Percentiles rank a stretch among this genome's conserved stretches.
Conservation (phyloP, 148 eudicot genomes). For the Drosera capensis region DNA sequence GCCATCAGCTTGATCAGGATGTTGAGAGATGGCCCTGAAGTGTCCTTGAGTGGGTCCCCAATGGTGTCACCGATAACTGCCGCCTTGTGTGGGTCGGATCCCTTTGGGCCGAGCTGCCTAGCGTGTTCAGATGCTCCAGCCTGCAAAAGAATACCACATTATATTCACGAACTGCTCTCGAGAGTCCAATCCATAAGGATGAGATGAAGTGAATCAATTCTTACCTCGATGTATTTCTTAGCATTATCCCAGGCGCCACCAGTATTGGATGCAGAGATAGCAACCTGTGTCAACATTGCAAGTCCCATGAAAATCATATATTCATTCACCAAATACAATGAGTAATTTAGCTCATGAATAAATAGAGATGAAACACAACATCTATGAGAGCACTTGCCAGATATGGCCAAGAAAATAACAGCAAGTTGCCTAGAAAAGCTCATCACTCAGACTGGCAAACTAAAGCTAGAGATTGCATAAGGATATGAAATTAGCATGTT, state of each 20-base stretch:
- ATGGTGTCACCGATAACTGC: conserved; percentile 89
- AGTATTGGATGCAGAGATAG: not conserved
- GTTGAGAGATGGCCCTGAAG: conserved; percentile 88
- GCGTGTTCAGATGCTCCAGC: conserved; percentile 84
- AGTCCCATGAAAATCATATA: too few species aligned
- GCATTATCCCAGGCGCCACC: conserved; percentile 4
- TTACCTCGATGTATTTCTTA: conserved; percentile 4
- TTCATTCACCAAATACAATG: too few species aligned
- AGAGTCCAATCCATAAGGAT: not conserved
- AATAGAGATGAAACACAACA: too few species aligned
- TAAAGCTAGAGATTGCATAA: too few species aligned
- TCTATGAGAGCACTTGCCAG: too few species aligned
- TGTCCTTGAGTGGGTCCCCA: conserved; percentile 94
- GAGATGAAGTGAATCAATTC: not conserved
- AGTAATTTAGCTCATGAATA: too few species aligned
- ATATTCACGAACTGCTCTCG: not conserved
- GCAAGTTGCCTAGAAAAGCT: too few species aligned
- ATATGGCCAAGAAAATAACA: too few species aligned
- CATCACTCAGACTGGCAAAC: too few species aligned
- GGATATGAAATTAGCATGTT: too few species aligned
- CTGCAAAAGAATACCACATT: conserved; percentile 14
- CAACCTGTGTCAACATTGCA: too few species aligned
- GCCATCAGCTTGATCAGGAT: conserved; percentile 96
- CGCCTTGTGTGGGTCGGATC: conserved; percentile 83
- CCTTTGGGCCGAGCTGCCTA: conserved; percentile 64